These are phyloP conservation scores for Rhododendron henanense DNA, from an alignment of 148 eudicot genomes.

Conservation along the genomic window DNA sequence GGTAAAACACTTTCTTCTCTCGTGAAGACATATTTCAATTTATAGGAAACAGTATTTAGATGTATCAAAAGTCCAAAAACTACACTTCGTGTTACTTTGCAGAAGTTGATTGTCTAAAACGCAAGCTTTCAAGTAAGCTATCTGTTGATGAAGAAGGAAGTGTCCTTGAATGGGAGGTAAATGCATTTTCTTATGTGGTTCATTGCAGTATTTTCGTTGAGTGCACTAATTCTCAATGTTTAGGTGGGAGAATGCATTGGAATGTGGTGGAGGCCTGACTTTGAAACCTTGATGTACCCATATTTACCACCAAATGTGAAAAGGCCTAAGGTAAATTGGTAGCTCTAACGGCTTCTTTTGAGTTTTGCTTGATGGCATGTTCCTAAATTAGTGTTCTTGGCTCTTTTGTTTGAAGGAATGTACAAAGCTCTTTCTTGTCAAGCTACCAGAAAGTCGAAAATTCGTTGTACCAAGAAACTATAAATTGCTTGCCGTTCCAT, in stretches of 20 bases:
- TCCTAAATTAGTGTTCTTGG: neutral
- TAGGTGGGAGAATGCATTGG: slow-evolving; percentile 79
- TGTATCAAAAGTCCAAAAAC: neutral
- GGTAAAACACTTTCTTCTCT: slow-evolving; percentile 29
- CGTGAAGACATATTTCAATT: neutral
- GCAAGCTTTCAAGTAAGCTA: slow-evolving; percentile 63
- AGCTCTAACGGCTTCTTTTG: neutral
- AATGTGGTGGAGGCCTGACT: slow-evolving; percentile 73
- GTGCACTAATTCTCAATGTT: slow-evolving; percentile 6
- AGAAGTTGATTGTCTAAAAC: slow-evolving; percentile 60
- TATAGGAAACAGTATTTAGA: neutral
- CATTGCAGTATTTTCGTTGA: neutral
- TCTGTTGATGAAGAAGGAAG: slow-evolving; percentile 34
- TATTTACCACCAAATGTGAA: slow-evolving; percentile 57
- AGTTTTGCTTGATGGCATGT: neutral
- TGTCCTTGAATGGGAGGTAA: slow-evolving; percentile 60
- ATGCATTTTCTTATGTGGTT: neutral
- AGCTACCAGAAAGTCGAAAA: slow-evolving; percentile 50
- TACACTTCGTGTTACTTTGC: neutral
- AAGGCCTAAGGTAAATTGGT: slow-evolving; percentile 49
- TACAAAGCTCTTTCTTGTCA: slow-evolving; percentile 64
- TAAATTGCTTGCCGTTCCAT: slow-evolving; percentile 66
- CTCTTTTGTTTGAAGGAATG: slow-evolving; percentile 48
- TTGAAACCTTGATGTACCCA: slow-evolving; percentile 50
- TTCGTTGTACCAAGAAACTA: slow-evolving; percentile 57